Conservation (phyloP, 352 stramenopile genomes). For the Phytophthora kernoviae region DNA sequence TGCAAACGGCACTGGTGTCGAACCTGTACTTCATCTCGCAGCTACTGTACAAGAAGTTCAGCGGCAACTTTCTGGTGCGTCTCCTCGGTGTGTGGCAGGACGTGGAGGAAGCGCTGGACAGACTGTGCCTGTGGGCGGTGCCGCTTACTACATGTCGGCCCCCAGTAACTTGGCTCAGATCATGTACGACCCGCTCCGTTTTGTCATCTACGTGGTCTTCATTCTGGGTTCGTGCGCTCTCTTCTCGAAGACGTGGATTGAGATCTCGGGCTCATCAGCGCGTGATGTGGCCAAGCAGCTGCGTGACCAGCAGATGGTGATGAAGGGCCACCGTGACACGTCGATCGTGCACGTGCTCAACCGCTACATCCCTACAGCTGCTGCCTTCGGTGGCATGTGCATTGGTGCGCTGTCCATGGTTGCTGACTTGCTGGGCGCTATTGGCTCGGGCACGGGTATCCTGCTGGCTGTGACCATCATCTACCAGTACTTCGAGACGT, state of each 20-base stretch:
- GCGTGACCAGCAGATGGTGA: constrained; percentile 99
- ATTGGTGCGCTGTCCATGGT: constrained; percentile 99
- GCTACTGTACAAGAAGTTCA: constrained; percentile 99
- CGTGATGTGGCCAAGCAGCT: constrained; percentile 99
- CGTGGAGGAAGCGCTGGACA: constrained; percentile 92
- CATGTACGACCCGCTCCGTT: constrained; percentile 98
- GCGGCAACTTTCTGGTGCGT: constrained; percentile 97
- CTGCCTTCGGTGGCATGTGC: constrained; percentile 99
- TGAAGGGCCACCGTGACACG: constrained; percentile 99
- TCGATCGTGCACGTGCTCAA: constrained; percentile 98
- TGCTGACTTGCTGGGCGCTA: constrained; percentile 98
- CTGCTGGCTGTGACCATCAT: constrained; percentile 99
- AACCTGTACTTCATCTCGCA: constrained; percentile 99
- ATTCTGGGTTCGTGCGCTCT: constrained; percentile 98
- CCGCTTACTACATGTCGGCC: constrained; percentile 98
- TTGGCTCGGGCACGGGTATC: constrained; percentile 99
- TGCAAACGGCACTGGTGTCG: constrained; percentile 98
- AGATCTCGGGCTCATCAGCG: constrained; percentile 97
- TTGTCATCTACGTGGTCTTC: constrained; percentile 99
- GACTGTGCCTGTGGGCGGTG: constrained; percentile 96
- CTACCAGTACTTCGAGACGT: constrained; percentile 99
- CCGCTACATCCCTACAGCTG: constrained; percentile 99
- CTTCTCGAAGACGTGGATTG: constrained; percentile 99
- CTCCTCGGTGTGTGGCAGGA: constrained; percentile 98
- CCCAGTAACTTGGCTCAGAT: constrained; percentile 96